Percentiles rank a stretch among this genome's conserved stretches.
Conservation (phyloP, 2,329 filamentous ascomycete species). For the Colletotrichum sp. region DNA sequence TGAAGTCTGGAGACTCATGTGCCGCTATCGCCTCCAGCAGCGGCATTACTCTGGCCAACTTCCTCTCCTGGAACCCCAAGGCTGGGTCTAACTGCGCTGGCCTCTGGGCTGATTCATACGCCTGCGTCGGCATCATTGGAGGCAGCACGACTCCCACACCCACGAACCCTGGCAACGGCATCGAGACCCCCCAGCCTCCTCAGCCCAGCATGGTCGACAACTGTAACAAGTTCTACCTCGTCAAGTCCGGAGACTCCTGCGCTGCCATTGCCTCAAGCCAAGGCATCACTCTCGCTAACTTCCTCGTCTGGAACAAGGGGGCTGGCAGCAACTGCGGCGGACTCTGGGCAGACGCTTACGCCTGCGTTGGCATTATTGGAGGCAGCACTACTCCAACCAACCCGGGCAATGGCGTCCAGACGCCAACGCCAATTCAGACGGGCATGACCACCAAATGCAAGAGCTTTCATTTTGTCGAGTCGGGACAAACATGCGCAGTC, state of each 20-base stretch:
- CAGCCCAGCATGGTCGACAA: background rate
- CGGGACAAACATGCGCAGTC: constrained; percentile 1
- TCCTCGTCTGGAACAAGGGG: constrained; percentile 35
- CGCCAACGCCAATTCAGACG: constrained; percentile 8
- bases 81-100: constrained; percentile 28
- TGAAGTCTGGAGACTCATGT: background rate
- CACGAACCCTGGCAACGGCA: constrained; percentile 1
- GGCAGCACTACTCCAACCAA: background rate
- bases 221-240: background rate
- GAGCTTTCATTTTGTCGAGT: constrained; percentile 12
- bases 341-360: constrained; percentile 22
- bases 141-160: background rate
- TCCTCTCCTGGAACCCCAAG: constrained; percentile 35
- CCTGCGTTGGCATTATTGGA: constrained; percentile 10
- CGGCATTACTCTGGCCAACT: constrained; percentile 24
- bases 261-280: background rate
- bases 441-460: constrained; percentile 22
- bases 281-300: constrained; percentile 25
- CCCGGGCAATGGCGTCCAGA: constrained; percentile 13
- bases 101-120: constrained; percentile 22
- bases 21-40: background rate
- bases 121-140: constrained; percentile 11
- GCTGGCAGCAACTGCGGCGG: constrained; percentile 28
- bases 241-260: background rate
- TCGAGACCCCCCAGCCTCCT: background rate